Conservation (phyloP, 73 alveolate genomes). For the Stentor roeselii region DNA sequence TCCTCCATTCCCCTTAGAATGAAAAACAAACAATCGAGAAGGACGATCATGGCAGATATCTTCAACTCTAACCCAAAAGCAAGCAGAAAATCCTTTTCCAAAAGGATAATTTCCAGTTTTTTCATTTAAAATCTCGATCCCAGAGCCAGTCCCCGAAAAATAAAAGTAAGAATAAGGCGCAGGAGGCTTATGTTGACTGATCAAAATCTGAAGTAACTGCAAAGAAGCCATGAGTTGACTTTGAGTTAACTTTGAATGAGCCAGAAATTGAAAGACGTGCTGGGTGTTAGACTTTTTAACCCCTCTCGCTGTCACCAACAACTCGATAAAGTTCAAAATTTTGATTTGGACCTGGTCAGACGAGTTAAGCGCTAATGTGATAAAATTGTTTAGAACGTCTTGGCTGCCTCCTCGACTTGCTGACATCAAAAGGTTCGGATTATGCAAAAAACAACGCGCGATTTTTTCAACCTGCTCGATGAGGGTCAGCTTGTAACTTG, state of each 20-base stretch:
- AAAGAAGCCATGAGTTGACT: background rate
- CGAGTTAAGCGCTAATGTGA: background rate
- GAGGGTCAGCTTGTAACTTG: background rate
- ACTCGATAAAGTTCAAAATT: background rate
- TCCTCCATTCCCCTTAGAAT: slow-evolving; percentile 21
- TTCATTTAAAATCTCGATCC: background rate
- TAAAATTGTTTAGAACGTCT: slow-evolving; percentile 8
- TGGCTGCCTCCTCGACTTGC: background rate
- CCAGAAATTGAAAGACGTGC: slow-evolving; percentile 1
- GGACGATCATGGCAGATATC: background rate
- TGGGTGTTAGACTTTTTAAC: background rate
- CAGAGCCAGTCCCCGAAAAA: slow-evolving; percentile 14
- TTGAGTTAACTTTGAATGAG: background rate
- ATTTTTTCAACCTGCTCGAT: slow-evolving; percentile 1
- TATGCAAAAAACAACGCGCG: background rate
- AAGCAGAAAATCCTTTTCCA: slow-evolving; percentile 3
- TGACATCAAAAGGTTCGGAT: background rate
- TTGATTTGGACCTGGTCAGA: background rate
- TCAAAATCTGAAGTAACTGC: slow-evolving; percentile 6
- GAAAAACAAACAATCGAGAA: background rate
- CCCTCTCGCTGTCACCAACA: background rate
- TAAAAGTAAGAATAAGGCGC: slow-evolving; percentile 21
- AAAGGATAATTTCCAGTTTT: background rate
- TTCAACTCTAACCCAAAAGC: slow-evolving; percentile 17
- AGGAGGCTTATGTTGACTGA: slow-evolving; percentile 5